Evolutionary conservation across 805 yeast species (phyloP).

Genomic region (Grigorovia jiainica): DNA sequence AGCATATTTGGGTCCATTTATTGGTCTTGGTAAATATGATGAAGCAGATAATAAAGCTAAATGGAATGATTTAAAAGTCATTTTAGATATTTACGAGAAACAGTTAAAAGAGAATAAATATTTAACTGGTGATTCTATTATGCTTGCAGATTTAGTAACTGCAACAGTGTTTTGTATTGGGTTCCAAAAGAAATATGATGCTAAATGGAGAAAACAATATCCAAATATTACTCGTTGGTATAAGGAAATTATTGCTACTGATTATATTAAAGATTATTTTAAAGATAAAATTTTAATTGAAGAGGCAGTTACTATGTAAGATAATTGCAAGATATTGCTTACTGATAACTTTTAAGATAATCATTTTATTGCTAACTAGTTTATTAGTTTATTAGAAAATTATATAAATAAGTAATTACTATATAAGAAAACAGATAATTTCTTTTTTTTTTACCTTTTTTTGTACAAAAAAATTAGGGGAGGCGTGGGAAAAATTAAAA

Average conservation of each 20-base stretch:
- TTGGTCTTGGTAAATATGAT: slow-evolving; percentile 64
- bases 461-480: too few species aligned
- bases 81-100: slow-evolving; percentile 40
- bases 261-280: slow-evolving; percentile 6
- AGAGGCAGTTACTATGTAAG: background rate
- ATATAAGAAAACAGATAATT: too few species aligned
- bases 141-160: slow-evolving; percentile 26
- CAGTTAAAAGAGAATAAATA: slow-evolving; percentile 51
- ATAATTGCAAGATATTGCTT: too few species aligned
- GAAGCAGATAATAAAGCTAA: slow-evolving; percentile 47
- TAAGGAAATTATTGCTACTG: slow-evolving; percentile 4
- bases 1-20: slow-evolving; percentile 41
- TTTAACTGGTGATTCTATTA: slow-evolving; percentile 57
- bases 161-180: slow-evolving; percentile 12
- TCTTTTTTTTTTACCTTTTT: too few species aligned
- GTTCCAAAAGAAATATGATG: slow-evolving; percentile 47
- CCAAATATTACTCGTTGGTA: slow-evolving; percentile 38
- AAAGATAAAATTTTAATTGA: background rate
- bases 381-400: too few species aligned
- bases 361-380: too few species aligned
- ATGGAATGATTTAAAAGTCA: slow-evolving; percentile 30
- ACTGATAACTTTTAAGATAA: too few species aligned
- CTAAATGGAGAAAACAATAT: slow-evolving; percentile 49
- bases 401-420: too few species aligned
- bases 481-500: too few species aligned